Base-by-base conservation (phyloP, 2,329 filamentous ascomycete genomes). In the Trichocomaceae sp. region DNA sequence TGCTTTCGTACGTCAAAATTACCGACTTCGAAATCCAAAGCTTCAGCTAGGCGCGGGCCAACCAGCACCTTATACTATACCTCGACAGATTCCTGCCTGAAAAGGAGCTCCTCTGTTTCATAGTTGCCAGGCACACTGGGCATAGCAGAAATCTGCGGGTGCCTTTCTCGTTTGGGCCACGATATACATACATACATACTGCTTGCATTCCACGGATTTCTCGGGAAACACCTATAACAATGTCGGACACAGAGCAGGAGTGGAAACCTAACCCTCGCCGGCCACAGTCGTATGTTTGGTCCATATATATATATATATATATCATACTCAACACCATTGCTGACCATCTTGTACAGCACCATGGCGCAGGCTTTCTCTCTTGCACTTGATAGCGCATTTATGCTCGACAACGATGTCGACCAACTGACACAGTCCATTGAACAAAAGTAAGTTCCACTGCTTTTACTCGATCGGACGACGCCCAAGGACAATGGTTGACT, bases 331-430 rank as follows among this genome's bases (percentile, higher is more conserved):
- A 29, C 22, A 42, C 17, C n/a, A 41, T 47, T 35, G 20, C 37
- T 22, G 8, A 17, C 20, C 29, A 7, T 46, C 42, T 44, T 9
- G 7, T 46, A 47, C 72, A 96, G 91, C 60, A 93, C 88, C 58
- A 84, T 96, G 72, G 91, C 90, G 52, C 86, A 84, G 64, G 89
- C 87, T 68, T 96, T 96, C 75, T 92, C 90, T 57, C 79, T 84
- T 45, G 88, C 92, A 69, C 79, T 96, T 58, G 87, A 92, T 77
- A 86, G 90, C 69, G 86, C 95, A 63, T 96, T 96, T 77, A 86
- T 87, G 66, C 85, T 96, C 67, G 88, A 93, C 63, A 86, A 84
- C 71, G 86, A 85, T 62, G 72, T 93, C 56, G 83, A 86, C 65
- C 81, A 86, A 59, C 79, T 95, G 35, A 83, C 87, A 65, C 79